Evolutionary conservation across 495 filamentous ascomycete species (phyloP), one percentile per base, ranked within the genome.

Genomic region (Talaromyces stipitatus): DNA sequence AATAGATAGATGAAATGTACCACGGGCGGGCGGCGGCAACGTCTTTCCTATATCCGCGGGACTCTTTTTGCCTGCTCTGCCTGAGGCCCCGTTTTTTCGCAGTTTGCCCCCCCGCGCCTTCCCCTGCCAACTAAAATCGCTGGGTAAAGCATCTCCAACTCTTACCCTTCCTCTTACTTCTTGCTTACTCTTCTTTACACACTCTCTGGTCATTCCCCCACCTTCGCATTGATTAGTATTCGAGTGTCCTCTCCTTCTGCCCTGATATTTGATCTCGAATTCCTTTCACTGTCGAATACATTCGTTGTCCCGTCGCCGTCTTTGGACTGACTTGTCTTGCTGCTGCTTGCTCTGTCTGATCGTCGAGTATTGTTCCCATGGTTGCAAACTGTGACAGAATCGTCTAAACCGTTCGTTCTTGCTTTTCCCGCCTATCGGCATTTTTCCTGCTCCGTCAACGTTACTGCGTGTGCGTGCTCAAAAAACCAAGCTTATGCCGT

Each of bases 221-320:
- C 24, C 26, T 23, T 45, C 46, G 30, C 48, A 24, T 41, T 41
- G 36, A 41, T 41, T 36, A 36, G 14, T 20, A 33, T 29, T 16
- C n/a, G 14, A 11, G n/a, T 51, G 48, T 51, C 26, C n/a, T 20
- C 27, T 51, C 48, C 48, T 51, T 51, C 48, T 51, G 48, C n/a
- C 48, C 12, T 51, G 48, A 28, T 51, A 48, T 48, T 18, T 5
- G 4, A 5, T 26, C 7, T 26, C 12, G 12, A 6, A 12, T 12
- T 48, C 20, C 45, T 18, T 23, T 48, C 36, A 18, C 36, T 18
- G 18, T 20, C 36, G 9, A 41, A 9, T 48, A 16, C 45, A 14
- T 20, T 26, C 20, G 20, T 48, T 48, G 45, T 11, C 14, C 9
- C 33, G 10, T 36, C 33, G 33, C 33, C 4, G 16, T n/a, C 9